A percentile compares a stretch with the other conserved stretches of the same genome.
Conservation (phyloP, 257 asterid species). For the Sherardia arvensis region DNA sequence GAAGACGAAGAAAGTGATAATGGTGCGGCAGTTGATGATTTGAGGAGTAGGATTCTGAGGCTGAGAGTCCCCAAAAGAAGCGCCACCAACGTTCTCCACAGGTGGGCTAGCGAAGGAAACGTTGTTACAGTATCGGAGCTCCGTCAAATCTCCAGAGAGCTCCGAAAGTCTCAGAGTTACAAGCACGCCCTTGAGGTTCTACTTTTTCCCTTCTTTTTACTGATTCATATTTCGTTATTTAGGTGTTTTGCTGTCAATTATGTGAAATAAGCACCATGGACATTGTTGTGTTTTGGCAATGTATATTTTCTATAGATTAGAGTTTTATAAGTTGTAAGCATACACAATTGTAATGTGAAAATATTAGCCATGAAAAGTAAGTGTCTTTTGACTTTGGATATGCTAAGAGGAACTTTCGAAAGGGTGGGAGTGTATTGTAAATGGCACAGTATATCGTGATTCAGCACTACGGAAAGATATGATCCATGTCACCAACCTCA, state of each 20-base stretch:
- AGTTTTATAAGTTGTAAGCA: no score
- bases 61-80: slow-evolving; percentile 86
- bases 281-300: no score
- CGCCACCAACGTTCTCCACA: slow-evolving; percentile 55
- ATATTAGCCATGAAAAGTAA: not conserved
- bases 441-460: no score
- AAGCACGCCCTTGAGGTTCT: slow-evolving; percentile 94
- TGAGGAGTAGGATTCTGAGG: slow-evolving; percentile 72
- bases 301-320: no score
- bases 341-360: not conserved
- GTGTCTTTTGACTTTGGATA: not conserved
- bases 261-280: no score
- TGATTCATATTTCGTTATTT: not conserved
- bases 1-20: slow-evolving; percentile 21
- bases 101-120: slow-evolving; percentile 71
- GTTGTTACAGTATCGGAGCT: slow-evolving; percentile 48
- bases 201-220: not conserved
- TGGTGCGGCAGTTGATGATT: slow-evolving; percentile 39
- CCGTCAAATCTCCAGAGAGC: slow-evolving; percentile 68
- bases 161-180: slow-evolving; percentile 54
- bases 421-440: not conserved
- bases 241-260: not conserved
- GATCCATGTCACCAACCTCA: not conserved
- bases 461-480: no score
- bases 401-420: not conserved